Percentiles rank a stretch among this genome's conserved stretches.
Conservation (phyloP, 108 stramenopile species). For the Phaeodactylum tricornutum region DNA sequence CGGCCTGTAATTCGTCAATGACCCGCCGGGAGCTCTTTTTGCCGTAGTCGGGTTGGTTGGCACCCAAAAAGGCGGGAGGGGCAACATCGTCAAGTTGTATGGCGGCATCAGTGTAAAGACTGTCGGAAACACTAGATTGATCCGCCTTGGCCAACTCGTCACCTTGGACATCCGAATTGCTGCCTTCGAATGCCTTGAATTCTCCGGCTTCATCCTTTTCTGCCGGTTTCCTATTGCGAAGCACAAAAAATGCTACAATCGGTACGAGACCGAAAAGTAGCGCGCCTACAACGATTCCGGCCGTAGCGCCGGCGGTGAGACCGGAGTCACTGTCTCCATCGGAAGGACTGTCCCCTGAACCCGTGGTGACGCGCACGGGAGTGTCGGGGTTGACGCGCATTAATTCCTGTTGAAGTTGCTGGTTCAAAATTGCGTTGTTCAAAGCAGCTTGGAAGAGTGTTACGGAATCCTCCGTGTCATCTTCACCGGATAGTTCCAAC, state of each 20-base stretch:
- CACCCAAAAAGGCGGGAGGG: conserved; percentile 7
- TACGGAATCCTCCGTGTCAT: no score
- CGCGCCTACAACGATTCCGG: conserved; percentile 40
- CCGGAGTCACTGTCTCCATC: no score
- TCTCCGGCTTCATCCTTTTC: conserved; percentile 11
- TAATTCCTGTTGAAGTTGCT: conserved; percentile 15
- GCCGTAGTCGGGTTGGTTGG: conserved; percentile 3
- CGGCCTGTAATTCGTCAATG: conserved; percentile 9
- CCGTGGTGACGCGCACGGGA: conserved; percentile 18
- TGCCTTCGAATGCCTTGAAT: conserved; percentile 16
- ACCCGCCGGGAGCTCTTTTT: conserved; percentile 1
- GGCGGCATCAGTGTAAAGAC: neutral
- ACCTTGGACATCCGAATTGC: conserved; percentile 6
- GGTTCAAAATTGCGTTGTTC: conserved; percentile 20
- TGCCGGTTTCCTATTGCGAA: neutral
- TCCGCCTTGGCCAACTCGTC: neutral
- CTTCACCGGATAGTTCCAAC: conserved; percentile 1
- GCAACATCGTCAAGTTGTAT: conserved; percentile 6
- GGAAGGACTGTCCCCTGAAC: neutral
- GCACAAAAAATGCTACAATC: conserved; percentile 13
- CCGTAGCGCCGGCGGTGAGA: conserved; percentile 20
- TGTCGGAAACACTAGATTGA: neutral
- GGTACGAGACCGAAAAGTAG: conserved; percentile 17
- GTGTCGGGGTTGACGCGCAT: conserved; percentile 16
- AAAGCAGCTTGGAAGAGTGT: no score